Evolutionary conservation across 768 basidiomycete species (phyloP), one percentile per base, ranked within the genome.

Genomic region (Neoboletus magnificus): DNA sequence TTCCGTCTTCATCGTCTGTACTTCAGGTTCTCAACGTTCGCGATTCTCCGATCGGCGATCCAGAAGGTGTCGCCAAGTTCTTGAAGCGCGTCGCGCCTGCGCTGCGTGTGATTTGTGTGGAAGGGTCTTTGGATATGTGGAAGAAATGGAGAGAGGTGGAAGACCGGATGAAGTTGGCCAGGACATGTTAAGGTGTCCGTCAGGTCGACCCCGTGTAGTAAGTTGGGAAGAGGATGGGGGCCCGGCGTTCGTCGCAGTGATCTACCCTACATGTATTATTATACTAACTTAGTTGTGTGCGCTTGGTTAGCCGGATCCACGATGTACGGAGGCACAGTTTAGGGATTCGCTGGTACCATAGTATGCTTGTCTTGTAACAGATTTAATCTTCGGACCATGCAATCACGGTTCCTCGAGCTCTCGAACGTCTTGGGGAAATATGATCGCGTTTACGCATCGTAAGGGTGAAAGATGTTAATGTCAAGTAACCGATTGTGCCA

Each of bases 111-210:
- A 65, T 69, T 12, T 59, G 57, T 39, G 65, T 69, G 13, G 67
- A 69, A 23, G 67, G 64, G 2, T 58, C 60, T 23, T 41, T 66
- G 56, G 69, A 69, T 16, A 60, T 67, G 49, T 69, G 65, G 67
- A 60, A 45, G n/a, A 71, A 56, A 22, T 69, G 67, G 67, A 57
- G 62, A 39, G 66, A 67, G 9, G 65, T 67, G 27, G 65, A 67
- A 35, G 54, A 65, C 23, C 54, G 56, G 36, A 66, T 66, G 57
- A 60, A 54, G 36, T 48, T 62, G 50, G 25, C 29, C 1, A 57
- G 43, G 27, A 32, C 50, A 11, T 55, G 41, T 37, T 54, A 33
- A 52, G 39, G 22, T 20, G 3, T 11, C 8, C 23, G 5, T 35
- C 32, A 9, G 25, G 22, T 25, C 11, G 15, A 15, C 16, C 16